phyloP scores from a whole-genome alignment of 2,329 filamentous ascomycete genomes.

The Capronia epimyces region DNA sequence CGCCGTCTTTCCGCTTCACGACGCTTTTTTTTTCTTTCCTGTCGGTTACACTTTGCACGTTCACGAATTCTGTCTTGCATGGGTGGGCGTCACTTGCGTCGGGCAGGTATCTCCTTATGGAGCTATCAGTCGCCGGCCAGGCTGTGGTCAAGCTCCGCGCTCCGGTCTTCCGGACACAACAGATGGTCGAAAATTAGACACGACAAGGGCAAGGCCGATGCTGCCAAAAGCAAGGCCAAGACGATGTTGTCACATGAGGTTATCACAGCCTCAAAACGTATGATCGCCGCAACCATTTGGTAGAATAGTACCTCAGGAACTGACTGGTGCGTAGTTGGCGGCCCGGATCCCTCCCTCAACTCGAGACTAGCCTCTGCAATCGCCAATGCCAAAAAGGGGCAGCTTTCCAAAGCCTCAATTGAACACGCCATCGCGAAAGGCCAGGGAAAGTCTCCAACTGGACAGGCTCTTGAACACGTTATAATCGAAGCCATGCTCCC shows the following conservation, averaged over 20 bases:
- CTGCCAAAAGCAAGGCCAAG: constrained; percentile 65
- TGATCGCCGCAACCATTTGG: constrained; percentile 24
- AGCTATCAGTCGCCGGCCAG: constrained; percentile 18
- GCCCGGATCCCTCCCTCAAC: constrained; percentile 68
- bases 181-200: constrained; percentile 96
- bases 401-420: constrained; percentile 77
- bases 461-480: constrained; percentile 61
- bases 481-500: constrained; percentile 43
- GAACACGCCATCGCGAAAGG: constrained; percentile 82
- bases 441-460: constrained; percentile 72
- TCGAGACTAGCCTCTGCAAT: constrained; percentile 69
- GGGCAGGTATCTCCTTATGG: constrained; percentile 9
- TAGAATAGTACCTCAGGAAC: background rate
- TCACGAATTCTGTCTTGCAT: constrained; percentile 8
- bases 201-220: constrained; percentile 82
- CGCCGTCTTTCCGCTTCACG: background rate
- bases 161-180: constrained; percentile 63
- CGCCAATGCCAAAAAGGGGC: constrained; percentile 72
- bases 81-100: constrained; percentile 11
- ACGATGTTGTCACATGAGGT: constrained; percentile 66
- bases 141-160: constrained; percentile 17
- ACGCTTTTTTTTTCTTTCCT: background rate
- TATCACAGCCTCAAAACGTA: constrained; percentile 67
- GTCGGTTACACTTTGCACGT: background rate
- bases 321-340: constrained; percentile 56